Evolutionary conservation across 768 basidiomycete genomes (phyloP).

Genomic region (Dioszegia crocea): DNA sequence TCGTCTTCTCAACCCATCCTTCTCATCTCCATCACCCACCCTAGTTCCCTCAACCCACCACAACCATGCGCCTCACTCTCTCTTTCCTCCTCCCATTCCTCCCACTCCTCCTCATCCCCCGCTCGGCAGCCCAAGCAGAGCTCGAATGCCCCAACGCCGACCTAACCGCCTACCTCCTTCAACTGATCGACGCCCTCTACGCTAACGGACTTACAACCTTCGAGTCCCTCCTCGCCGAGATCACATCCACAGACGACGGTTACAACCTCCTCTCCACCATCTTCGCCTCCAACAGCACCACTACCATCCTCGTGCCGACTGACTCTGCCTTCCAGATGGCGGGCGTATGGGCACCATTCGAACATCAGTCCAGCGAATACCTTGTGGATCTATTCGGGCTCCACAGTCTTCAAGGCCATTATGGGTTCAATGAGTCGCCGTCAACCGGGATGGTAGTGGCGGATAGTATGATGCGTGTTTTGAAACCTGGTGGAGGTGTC

Average conservation of each 20-base stretch:
- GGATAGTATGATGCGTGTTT: not conserved
- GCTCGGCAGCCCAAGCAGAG: conserved; percentile 1
- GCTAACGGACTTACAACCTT: conserved; percentile 35
- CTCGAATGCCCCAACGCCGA: conserved; percentile 26
- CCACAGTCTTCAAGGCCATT: conserved; percentile 25
- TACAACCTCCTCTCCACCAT: conserved; percentile 23
- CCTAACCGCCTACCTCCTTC: conserved; percentile 30
- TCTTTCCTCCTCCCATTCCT: conserved; percentile 9
- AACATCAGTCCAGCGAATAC: conserved; percentile 2
- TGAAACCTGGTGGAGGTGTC: not conserved
- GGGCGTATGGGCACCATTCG: conserved; percentile 25
- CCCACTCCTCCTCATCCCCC: conserved; percentile 2
- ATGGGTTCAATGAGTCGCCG: conserved; percentile 11
- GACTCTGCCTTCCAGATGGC: conserved; percentile 31
- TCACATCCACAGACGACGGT: conserved; percentile 24
- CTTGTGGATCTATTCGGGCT: conserved; percentile 20
- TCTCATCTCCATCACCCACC: not conserved
- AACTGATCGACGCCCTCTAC: conserved; percentile 32
- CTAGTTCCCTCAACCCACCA: not conserved
- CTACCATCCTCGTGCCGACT: conserved; percentile 37
- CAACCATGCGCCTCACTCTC: not conserved
- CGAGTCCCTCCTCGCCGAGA: conserved; percentile 29
- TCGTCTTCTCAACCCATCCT: too few species aligned
- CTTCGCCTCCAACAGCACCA: conserved; percentile 1
- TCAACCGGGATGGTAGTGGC: not conserved